phyloP scores from a whole-genome alignment of 352 stramenopile species.

The Nothophytophthora sp. region DNA sequence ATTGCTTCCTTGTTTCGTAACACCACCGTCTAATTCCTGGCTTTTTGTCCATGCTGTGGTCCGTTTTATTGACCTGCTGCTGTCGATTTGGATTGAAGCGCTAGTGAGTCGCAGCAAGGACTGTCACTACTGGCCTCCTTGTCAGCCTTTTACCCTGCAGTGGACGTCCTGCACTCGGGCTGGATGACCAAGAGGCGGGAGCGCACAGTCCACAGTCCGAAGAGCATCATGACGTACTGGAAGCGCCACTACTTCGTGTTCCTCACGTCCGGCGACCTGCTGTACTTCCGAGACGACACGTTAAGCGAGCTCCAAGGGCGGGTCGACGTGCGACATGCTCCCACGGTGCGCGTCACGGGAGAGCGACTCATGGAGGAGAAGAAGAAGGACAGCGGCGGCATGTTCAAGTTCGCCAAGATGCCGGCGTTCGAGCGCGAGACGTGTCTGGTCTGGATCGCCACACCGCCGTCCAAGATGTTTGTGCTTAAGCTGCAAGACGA shows the following conservation, averaged over 20 bases:
- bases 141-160: conserved; percentile 73
- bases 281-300: conserved; percentile 82
- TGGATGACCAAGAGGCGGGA: conserved; percentile 81
- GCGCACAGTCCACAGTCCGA: conserved; percentile 66
- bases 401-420: conserved; percentile 77
- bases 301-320: conserved; percentile 70
- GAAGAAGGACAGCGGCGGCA: conserved; percentile 65
- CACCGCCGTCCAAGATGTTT: conserved; percentile 84
- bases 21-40: too few species aligned
- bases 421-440: conserved; percentile 55
- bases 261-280: conserved; percentile 64
- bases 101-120: conserved; percentile 76
- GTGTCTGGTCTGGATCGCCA: conserved; percentile 83
- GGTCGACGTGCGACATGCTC: conserved; percentile 76
- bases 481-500: conserved; percentile 78
- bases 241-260: conserved; percentile 85
- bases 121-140: conserved; percentile 73
- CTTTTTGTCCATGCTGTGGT: too few species aligned
- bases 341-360: conserved; percentile 76
- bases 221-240: conserved; percentile 86
- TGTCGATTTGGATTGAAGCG: conserved; percentile 20
- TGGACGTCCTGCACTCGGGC: conserved; percentile 69
- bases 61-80: too few species aligned
- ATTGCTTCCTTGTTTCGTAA: too few species aligned
- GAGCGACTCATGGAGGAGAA: conserved; percentile 74